phyloP scores from a whole-genome alignment of 1,284 basidiomycete species.

The Coniophora puteana region DNA sequence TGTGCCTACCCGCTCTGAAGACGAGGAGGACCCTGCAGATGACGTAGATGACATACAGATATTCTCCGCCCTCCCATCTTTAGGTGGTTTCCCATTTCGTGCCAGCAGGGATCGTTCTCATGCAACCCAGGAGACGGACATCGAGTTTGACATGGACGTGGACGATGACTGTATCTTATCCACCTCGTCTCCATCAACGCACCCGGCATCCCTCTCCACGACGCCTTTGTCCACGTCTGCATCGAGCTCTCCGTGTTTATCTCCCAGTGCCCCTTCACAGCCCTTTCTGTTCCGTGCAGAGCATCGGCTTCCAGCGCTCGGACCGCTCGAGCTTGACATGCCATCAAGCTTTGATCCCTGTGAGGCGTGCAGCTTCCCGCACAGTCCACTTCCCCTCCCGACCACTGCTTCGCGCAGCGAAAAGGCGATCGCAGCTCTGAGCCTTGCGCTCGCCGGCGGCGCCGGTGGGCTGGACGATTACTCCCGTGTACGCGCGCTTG shows the following conservation, averaged over 20 bases:
- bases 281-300: no score
- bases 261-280: constrained; percentile 18
- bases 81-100: constrained; percentile 18
- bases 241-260: constrained; percentile 17
- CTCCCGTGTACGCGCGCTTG: constrained; percentile 42
- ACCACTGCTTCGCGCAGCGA: constrained; percentile 41
- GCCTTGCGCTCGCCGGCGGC: constrained; percentile 63
- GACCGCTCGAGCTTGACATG: no score
- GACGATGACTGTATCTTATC: constrained; percentile 24
- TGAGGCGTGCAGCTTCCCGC: constrained; percentile 6
- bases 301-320: no score
- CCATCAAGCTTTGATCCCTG: no score
- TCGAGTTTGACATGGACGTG: constrained; percentile 39
- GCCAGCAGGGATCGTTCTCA: constrained; percentile 20
- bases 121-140: constrained; percentile 34
- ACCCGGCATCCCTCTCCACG: constrained; percentile 29
- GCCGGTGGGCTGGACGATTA: constrained; percentile 68
- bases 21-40: constrained; percentile 30
- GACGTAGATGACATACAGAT: constrained; percentile 58
- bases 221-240: constrained; percentile 32
- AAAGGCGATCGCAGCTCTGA: constrained; percentile 59
- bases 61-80: constrained; percentile 37
- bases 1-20: constrained; percentile 15
- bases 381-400: constrained; percentile 9
- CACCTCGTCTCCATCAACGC: constrained; percentile 22